Evolutionary conservation across 345 rosid genomes (phyloP).

Genomic region (Camelina sativa): DNA sequence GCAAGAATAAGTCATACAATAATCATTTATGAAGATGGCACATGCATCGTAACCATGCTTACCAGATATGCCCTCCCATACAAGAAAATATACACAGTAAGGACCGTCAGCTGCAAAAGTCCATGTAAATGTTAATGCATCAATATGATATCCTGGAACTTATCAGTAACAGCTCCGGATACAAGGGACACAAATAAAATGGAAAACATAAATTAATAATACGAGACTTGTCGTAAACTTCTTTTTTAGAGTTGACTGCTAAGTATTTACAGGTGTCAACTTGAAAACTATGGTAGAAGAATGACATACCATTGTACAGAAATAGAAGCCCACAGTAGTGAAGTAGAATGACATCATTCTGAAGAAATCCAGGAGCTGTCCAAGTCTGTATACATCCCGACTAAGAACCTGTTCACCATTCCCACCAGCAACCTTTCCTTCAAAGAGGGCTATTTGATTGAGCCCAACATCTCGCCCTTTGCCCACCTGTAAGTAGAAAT

Average conservation of each 20-base stretch:
- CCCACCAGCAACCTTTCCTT: slow-evolving; percentile 99
- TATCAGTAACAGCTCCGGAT: slow-evolving; percentile 28
- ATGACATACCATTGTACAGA: slow-evolving; percentile 87
- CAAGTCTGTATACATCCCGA: slow-evolving; percentile 96
- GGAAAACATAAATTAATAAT: slow-evolving; percentile 3
- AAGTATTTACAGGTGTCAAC: slow-evolving; percentile 26
- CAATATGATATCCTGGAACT: slow-evolving; percentile 16
- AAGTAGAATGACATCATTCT: slow-evolving; percentile 97
- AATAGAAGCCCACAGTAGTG: slow-evolving; percentile 93
- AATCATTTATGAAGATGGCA: slow-evolving; percentile 29
- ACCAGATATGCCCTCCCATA: slow-evolving; percentile 96
- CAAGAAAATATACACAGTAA: slow-evolving; percentile 81
- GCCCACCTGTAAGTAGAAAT: slow-evolving; percentile 72
- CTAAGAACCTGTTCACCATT: slow-evolving; percentile 99
- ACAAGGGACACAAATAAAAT: slow-evolving; percentile 12
- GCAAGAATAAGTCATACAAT: slow-evolving; percentile 5
- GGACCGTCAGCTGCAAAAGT: slow-evolving; percentile 84
- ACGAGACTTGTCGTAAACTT: slow-evolving; percentile 12
- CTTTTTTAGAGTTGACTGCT: slow-evolving; percentile 6
- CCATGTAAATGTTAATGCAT: slow-evolving; percentile 37
- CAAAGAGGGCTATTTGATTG: slow-evolving; percentile 97
- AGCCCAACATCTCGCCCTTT: slow-evolving; percentile 99
- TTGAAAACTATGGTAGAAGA: slow-evolving; percentile 15
- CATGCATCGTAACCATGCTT: slow-evolving; percentile 42
- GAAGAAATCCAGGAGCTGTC: slow-evolving; percentile 97